Conservation (phyloP, 1,139 yeast species). For the Schwanniomyces etchellsii region DNA sequence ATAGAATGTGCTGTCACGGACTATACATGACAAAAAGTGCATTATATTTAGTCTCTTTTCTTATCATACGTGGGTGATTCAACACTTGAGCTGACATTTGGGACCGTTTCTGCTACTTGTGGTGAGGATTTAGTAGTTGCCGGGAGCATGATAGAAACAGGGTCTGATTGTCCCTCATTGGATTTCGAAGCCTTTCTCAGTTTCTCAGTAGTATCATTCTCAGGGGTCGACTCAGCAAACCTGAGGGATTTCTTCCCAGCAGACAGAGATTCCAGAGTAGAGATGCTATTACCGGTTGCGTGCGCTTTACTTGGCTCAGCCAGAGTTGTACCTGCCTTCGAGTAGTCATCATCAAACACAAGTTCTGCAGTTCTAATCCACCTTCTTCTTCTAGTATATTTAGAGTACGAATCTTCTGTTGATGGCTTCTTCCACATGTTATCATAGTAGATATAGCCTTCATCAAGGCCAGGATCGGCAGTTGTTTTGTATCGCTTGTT, state of each 20-base stretch:
- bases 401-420: conserved; percentile 81
- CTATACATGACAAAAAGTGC: too few relatives aligned
- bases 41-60: not conserved
- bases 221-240: too few relatives aligned
- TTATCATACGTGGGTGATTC: too few relatives aligned
- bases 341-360: conserved; percentile 29
- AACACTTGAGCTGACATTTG: too few relatives aligned
- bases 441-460: conserved; percentile 84
- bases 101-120: too few relatives aligned
- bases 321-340: too few relatives aligned
- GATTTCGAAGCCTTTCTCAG: too few relatives aligned
- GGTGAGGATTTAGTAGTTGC: too few relatives aligned
- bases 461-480: conserved; percentile 73
- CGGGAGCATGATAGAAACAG: too few relatives aligned
- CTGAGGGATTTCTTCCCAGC: conserved; percentile 1
- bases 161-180: too few relatives aligned
- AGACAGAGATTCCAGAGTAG: not conserved
- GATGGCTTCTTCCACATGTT: conserved; percentile 93
- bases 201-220: too few relatives aligned
- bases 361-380: conserved; percentile 96
- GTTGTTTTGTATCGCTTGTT: conserved; percentile 62
- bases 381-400: conserved; percentile 88
- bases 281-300: not conserved
- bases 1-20: too few relatives aligned
- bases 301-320: not conserved